Conservation (phyloP, 192 early-diverging fungal genomes). For the Backusella mclennaniae region DNA sequence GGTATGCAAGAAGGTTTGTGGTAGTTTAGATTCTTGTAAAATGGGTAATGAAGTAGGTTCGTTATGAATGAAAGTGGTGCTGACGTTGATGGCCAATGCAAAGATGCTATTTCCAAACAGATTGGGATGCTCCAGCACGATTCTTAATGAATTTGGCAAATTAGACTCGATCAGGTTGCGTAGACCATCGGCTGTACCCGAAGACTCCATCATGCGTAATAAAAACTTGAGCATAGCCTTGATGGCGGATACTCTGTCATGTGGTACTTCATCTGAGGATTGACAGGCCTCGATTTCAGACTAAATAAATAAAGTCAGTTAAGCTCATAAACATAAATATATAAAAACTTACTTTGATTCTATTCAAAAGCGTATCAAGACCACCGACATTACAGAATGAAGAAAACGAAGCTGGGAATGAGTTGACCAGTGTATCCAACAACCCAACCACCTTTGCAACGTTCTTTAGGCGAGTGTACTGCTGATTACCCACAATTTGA, state of each 20-base stretch:
- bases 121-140: constrained; percentile 70
- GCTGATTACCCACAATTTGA: constrained; percentile 64
- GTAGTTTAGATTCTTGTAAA: constrained; percentile 89
- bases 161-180: constrained; percentile 93
- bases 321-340: neutral
- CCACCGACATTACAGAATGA: constrained; percentile 85
- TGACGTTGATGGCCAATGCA: constrained; percentile 88
- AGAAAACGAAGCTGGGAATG: constrained; percentile 71
- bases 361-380: constrained; percentile 68
- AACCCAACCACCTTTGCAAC: constrained; percentile 71
- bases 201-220: constrained; percentile 92
- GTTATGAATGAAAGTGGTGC: constrained; percentile 96
- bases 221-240: constrained; percentile 91
- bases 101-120: constrained; percentile 83
- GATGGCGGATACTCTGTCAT: constrained; percentile 73
- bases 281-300: constrained; percentile 55
- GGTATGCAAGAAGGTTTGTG: constrained; percentile 75
- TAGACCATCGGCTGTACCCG: constrained; percentile 85
- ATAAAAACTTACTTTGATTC: constrained; percentile 63
- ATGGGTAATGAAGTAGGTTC: constrained; percentile 94
- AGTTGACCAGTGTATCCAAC: constrained; percentile 81
- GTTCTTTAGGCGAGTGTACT: constrained; percentile 40
- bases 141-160: constrained; percentile 71
- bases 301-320: constrained; percentile 24
- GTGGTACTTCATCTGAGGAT: constrained; percentile 47